These are phyloP conservation scores for Suillus placidus DNA, from an alignment of 768 basidiomycete genomes.

Conservation along the genomic window DNA sequence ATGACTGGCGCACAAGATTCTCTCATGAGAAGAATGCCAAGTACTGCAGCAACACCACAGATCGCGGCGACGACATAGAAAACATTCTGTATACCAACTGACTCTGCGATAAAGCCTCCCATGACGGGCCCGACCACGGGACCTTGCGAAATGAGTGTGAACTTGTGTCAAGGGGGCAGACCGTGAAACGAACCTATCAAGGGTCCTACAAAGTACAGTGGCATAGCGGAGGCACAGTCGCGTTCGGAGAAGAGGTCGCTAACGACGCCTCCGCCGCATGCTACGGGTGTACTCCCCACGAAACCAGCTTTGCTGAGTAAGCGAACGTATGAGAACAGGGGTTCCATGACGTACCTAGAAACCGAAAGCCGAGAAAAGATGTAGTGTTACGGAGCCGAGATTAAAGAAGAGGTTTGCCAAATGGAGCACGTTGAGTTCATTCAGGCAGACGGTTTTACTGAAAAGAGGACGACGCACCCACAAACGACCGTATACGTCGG, in stretches of 20 bases:
- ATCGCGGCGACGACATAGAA: background rate
- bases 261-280: conserved; percentile 63
- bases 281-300: conserved; percentile 63
- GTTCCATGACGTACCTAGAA: conserved; percentile 53
- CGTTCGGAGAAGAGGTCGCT: conserved; percentile 66
- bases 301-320: conserved; percentile 52
- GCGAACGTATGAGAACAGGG: background rate
- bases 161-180: background rate
- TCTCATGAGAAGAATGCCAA: background rate
- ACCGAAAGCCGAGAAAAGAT: conserved; percentile 63
- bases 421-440: background rate
- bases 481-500: conserved; percentile 28
- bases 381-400: conserved; percentile 17
- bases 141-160: conserved; percentile 17
- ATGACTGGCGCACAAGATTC: background rate
- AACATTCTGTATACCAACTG: background rate
- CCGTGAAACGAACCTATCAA: conserved; percentile 46
- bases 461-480: background rate
- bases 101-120: background rate
- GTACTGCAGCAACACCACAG: background rate
- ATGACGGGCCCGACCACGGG: conserved; percentile 66
- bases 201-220: conserved; percentile 64
- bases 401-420: background rate
- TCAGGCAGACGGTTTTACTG: background rate
- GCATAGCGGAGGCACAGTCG: conserved; percentile 72